Evolutionary conservation across 805 yeast genomes (phyloP), one percentile per base, ranked within the genome.

Genomic region (Lipomyces sp.): DNA sequence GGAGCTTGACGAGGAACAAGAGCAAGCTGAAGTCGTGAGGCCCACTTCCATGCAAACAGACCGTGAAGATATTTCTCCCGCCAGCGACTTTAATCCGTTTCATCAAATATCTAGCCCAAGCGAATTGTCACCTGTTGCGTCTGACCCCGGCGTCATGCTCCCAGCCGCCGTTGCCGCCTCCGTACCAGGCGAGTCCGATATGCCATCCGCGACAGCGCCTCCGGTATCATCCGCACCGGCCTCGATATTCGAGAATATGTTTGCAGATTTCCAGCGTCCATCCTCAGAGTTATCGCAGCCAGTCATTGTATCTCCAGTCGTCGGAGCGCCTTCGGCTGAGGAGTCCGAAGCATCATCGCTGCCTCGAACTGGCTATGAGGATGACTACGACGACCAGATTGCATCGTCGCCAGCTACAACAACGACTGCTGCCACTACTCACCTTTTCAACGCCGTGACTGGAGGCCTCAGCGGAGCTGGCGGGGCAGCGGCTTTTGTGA

Each of bases 1-100:
- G 32, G 84, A 83, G 68, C 79, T 82, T 42, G 74, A 63, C 35
- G 34, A 69, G 35, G 64, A 70, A 39, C 76, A 61, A 58, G 59
- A 57, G 10, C 71, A 66, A 48, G 69, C 66, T 4, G 67, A 54
- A 3, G 54, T 51, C 4, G 61, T 60, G 1, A 48, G 62, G 34
- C 18, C 61, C 64, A 65, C 69, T 69, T 48, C 59, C 15, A 58
- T 62, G 24, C 59, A 62, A 15, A 37, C 57, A 1, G 48, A 53
- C 5, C 50, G 59, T 11, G 59, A 57, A 8, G 45, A 33, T 18
- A 53, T 30, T 48, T 45, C 3, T 42, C 18, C 24, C 42, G 48
- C 18, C 30, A 35, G 29, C 62, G n/a, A 35, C 37, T 39, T 60
- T 30, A 67, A 64, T 35, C 68, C 66, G 24, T 64, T 67, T 57